Percentiles rank a stretch among this genome's conserved stretches.
Conservation (phyloP, 805 yeast genomes). For the Metschnikowia lochheadii region DNA sequence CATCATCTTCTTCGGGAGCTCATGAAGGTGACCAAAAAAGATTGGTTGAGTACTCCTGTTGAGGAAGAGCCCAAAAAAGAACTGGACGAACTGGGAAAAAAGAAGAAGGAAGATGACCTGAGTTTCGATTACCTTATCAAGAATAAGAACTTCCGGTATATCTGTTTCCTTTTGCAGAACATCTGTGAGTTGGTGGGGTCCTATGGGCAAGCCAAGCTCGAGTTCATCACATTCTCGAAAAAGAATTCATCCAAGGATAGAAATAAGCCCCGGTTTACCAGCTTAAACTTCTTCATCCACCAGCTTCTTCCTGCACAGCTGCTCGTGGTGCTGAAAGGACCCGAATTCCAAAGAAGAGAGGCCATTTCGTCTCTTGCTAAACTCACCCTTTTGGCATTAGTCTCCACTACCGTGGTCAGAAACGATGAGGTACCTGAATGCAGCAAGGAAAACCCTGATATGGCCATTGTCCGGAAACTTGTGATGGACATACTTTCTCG, state of each 20-base stretch:
- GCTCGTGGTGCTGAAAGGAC: conserved; percentile 32
- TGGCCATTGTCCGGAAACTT: conserved; percentile 69
- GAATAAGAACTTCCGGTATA: conserved; percentile 60
- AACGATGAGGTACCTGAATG: conserved; percentile 44
- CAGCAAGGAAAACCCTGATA: conserved; percentile 58
- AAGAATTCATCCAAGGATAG: conserved; percentile 36
- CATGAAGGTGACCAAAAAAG: conserved; percentile 42
- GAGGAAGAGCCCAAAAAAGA: conserved; percentile 3
- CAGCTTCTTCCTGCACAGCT: conserved; percentile 62
- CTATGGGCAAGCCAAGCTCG: conserved; percentile 76
- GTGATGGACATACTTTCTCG: conserved; percentile 65
- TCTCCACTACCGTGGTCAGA: conserved; percentile 53
- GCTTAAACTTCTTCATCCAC: conserved; percentile 72
- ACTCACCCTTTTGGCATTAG: conserved; percentile 56
- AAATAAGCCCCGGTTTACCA: conserved; percentile 69
- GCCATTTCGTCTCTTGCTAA: conserved; percentile 61
- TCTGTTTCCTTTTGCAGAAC: conserved; percentile 62
- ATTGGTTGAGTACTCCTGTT: conserved; percentile 31
- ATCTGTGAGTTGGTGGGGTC: conserved; percentile 72
- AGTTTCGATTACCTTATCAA: conserved; percentile 24
- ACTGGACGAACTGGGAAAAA: background rate
- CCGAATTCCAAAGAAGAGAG: conserved; percentile 46
- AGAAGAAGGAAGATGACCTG: conserved; percentile 10
- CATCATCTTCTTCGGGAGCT: conserved; percentile 61
- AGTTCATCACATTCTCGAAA: conserved; percentile 74